phyloP scores from a whole-genome alignment of 2,329 filamentous ascomycete genomes.

The Ciborinia camelliae region DNA sequence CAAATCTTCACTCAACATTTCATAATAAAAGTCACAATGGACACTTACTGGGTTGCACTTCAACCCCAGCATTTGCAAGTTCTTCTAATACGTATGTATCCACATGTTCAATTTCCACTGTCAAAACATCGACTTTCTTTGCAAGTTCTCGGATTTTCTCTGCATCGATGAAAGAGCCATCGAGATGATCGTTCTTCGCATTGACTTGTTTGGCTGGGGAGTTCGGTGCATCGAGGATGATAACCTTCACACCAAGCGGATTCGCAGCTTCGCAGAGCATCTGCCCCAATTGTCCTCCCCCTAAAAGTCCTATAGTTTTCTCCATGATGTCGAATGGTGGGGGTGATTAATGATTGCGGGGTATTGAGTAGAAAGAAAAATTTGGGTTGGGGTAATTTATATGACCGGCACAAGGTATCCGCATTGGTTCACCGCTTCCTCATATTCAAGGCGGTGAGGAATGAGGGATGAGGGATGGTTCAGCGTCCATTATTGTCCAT shows the following conservation, averaged over 20 bases:
- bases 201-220: constrained; percentile 85
- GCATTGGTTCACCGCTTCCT: neutral
- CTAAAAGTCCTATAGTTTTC: constrained; percentile 46
- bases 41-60: constrained; percentile 42
- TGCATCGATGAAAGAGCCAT: constrained; percentile 83
- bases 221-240: constrained; percentile 71
- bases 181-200: constrained; percentile 68
- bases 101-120: constrained; percentile 93
- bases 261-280: constrained; percentile 89
- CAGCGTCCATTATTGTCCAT: neutral
- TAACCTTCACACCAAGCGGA: constrained; percentile 76
- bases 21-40: neutral
- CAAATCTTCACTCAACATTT: neutral
- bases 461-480: neutral
- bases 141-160: constrained; percentile 79
- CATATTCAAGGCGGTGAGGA: neutral
- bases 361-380: constrained; percentile 3
- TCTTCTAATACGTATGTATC: constrained; percentile 87
- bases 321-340: constrained; percentile 28
- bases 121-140: constrained; percentile 71
- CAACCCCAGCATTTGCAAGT: constrained; percentile 62
- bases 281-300: constrained; percentile 75
- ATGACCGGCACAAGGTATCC: neutral
- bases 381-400: constrained; percentile 1
- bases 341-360: constrained; percentile 11